phyloP scores from a whole-genome alignment of 257 asterid genomes.

The Solanum lignicaule region DNA sequence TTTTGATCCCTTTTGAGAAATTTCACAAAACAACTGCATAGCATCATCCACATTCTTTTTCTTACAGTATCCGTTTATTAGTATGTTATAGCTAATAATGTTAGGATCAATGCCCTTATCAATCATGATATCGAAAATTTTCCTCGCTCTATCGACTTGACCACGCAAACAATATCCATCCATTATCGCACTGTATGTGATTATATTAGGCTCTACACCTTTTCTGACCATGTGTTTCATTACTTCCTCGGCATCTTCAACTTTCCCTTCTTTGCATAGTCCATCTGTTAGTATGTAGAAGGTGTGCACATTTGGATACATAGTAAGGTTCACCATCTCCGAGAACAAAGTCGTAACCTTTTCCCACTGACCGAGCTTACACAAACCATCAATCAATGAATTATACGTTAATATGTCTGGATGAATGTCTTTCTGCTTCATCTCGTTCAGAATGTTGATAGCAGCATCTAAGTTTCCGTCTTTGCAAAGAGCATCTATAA shows the following conservation, averaged over 20 bases:
- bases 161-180: not conserved
- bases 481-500: not conserved
- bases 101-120: not conserved
- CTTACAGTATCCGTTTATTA: not conserved
- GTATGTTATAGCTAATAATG: not conserved
- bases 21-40: not conserved
- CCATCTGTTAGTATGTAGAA: not conserved
- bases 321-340: not conserved
- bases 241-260: not conserved
- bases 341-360: not conserved
- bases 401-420: not conserved
- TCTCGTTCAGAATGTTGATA: not conserved
- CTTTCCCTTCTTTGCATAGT: not conserved
- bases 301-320: not conserved
- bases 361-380: not conserved
- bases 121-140: not conserved
- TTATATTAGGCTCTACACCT: not conserved
- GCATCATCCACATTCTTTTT: not conserved
- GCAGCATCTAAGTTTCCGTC: not conserved
- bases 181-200: not conserved
- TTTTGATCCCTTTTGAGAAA: not conserved
- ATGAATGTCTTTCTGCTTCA: not conserved
- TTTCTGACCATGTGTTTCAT: not conserved
- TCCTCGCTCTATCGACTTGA: not conserved
- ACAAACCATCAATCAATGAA: not conserved